phyloP scores from a whole-genome alignment of 2,329 filamentous ascomycete species.

The Hypoxylon sp. region DNA sequence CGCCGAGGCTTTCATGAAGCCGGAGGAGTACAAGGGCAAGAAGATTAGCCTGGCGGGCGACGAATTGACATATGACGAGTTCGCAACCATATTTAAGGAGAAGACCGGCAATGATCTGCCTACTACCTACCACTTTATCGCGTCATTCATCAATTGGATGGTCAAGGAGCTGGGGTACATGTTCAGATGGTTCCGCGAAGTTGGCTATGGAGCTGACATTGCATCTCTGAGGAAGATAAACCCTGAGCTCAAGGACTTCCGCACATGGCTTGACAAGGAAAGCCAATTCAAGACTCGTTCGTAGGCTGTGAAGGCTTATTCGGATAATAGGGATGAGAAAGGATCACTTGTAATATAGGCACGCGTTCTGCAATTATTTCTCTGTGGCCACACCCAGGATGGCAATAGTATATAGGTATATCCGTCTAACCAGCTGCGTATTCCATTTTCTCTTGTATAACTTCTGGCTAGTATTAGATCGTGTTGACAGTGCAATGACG shows the following conservation, averaged over 20 bases:
- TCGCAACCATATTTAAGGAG: constrained; percentile 53
- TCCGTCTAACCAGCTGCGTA: not conserved
- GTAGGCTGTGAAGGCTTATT: not conserved
- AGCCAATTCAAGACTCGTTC: constrained; percentile 39
- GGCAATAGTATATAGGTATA: not conserved
- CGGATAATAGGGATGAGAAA: not conserved
- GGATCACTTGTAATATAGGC: not conserved
- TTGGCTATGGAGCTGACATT: constrained; percentile 57
- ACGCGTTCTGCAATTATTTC: not conserved
- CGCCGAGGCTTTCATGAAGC: constrained; percentile 55
- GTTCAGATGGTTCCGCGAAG: constrained; percentile 58
- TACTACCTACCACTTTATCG: constrained; percentile 52
- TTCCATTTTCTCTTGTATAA: not conserved
- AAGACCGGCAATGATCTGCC: constrained; percentile 53
- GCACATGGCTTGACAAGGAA: constrained; percentile 48
- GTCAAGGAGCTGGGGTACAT: constrained; percentile 56
- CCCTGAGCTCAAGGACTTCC: constrained; percentile 51
- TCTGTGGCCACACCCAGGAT: not conserved
- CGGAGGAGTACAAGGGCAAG: constrained; percentile 52
- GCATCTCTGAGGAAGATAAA: constrained; percentile 48
- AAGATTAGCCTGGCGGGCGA: constrained; percentile 60
- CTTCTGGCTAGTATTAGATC: not conserved
- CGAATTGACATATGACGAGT: constrained; percentile 56
- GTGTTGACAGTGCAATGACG: not conserved
- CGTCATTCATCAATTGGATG: constrained; percentile 49